Base-by-base conservation (phyloP, 1,284 basidiomycete species). In the Wolfiporia cocos region DNA sequence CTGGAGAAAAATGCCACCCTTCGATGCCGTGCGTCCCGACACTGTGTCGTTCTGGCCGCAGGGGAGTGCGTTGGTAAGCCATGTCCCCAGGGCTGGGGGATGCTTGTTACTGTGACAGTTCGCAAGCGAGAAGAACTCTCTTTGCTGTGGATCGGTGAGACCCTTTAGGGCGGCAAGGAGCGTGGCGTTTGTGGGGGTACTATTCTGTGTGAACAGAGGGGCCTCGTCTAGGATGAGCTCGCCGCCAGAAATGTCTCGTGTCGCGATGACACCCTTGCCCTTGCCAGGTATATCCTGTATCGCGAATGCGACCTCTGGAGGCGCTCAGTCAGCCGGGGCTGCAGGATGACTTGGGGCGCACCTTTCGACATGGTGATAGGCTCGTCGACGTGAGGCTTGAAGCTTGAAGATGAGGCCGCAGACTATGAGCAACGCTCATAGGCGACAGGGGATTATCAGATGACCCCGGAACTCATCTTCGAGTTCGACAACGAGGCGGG, bases 1-100 rank as follows among this genome's bases (percentile, higher is more conserved):
- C 31, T 48, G 34, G 4, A 52, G 31, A 43, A 56, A 60, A 2
- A 38, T 4, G 10, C 37, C 37, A 20, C 4, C 19, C 3, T 29
- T 20, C 37, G 7, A 29, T 29, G 9, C n/a, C n/a, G n/a, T n/a
- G n/a, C n/a, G n/a, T n/a, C n/a, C n/a, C n/a, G n/a, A n/a, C n/a
- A n/a, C n/a, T n/a, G n/a, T n/a, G n/a, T n/a, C n/a, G n/a, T n/a
- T 5, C 5, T 11, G 18, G 21, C 31, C 38, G 21, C 38, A 40
- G 2, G 38, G 38, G n/a, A 40, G 11, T 14, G 21, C 38, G 17
- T 40, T 40, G n/a, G n/a, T n/a, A n/a, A n/a, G n/a, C n/a, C n/a
- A n/a, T n/a, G n/a, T n/a, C n/a, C 21, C 26, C 31, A 7, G 11
- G 30, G 31, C 1, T 28, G 38, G 11, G 23, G 30, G 20, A 33